Evolutionary conservation across 768 basidiomycete species (phyloP).

Genomic region (Termitomyces heimii): DNA sequence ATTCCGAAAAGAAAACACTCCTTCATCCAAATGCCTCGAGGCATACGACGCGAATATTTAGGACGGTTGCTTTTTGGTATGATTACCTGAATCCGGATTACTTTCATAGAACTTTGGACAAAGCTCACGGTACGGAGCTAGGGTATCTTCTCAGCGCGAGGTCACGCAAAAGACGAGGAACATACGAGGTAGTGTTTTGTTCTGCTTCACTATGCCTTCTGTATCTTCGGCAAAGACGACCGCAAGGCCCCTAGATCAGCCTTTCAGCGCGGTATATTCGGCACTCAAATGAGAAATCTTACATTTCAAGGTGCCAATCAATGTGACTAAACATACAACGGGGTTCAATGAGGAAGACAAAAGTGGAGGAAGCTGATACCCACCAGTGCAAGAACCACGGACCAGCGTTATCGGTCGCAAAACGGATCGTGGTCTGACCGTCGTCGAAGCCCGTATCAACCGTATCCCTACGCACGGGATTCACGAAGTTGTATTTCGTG

Average conservation of each 20-base stretch:
- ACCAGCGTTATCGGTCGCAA: not conserved
- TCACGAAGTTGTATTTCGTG: not conserved
- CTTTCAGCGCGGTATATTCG: not conserved
- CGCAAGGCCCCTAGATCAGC: not conserved
- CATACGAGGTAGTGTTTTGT: not conserved
- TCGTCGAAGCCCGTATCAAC: slow-evolving; percentile 1
- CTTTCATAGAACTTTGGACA: slow-evolving; percentile 1
- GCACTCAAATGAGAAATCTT: not conserved
- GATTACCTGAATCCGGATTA: not conserved
- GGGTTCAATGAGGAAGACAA: not conserved
- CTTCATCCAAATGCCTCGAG: not conserved
- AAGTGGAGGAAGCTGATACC: not conserved
- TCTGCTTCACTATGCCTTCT: not conserved
- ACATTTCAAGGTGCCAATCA: slow-evolving; percentile 1
- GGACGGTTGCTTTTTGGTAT: not conserved
- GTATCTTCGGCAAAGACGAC: slow-evolving; percentile 6
- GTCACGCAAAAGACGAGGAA: not conserved
- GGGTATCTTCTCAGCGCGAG: not conserved
- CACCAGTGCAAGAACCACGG: not conserved
- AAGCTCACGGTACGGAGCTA: slow-evolving; percentile 2
- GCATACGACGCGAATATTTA: not conserved
- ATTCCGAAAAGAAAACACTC: too few relatives aligned
- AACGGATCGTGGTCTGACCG: not conserved
- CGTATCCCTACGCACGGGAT: slow-evolving; percentile 1
- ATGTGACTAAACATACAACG: not conserved